Percentiles rank a stretch among this genome's conserved stretches.
These are phyloP conservation scores for Saururus chinensis DNA, from an alignment of 164 flowering plant genomes.

Conservation along the genomic window DNA sequence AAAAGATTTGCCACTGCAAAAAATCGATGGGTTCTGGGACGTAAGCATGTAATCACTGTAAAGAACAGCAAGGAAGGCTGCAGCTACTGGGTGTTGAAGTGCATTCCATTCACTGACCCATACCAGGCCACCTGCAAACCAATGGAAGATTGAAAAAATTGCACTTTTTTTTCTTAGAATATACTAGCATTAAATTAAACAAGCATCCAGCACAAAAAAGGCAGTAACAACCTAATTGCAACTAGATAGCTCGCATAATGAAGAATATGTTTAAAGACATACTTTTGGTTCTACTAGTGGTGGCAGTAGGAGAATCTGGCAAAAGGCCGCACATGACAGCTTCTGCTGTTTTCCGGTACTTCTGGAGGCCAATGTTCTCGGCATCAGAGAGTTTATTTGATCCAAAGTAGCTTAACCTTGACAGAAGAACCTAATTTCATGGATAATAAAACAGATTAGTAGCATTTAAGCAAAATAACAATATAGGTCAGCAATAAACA, in stretches of 20 bases:
- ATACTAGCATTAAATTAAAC: not conserved
- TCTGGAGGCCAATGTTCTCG: conserved; percentile 33
- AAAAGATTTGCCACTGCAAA: conserved; percentile 44
- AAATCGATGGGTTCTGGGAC: conserved; percentile 37
- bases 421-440: conserved; percentile 57
- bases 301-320: conserved; percentile 87
- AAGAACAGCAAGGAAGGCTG: conserved; percentile 77
- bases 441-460: not conserved
- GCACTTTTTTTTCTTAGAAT: too few species aligned
- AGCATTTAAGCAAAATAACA: too few species aligned
- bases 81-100: conserved; percentile 87
- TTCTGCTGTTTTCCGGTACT: conserved; percentile 72
- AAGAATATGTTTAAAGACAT: conserved; percentile 6
- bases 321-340: conserved; percentile 90
- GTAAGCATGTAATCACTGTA: conserved; percentile 95
- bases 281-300: conserved; percentile 78
- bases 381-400: conserved; percentile 27
- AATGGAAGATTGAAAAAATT: not conserved
- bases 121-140: conserved; percentile 67
- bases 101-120: conserved; percentile 87
- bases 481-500: too few species aligned
- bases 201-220: not conserved
- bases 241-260: not conserved
- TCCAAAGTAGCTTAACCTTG: conserved; percentile 65
- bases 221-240: not conserved